Conservation (phyloP, 306 rosid species). For the Sicyos baderoa region DNA sequence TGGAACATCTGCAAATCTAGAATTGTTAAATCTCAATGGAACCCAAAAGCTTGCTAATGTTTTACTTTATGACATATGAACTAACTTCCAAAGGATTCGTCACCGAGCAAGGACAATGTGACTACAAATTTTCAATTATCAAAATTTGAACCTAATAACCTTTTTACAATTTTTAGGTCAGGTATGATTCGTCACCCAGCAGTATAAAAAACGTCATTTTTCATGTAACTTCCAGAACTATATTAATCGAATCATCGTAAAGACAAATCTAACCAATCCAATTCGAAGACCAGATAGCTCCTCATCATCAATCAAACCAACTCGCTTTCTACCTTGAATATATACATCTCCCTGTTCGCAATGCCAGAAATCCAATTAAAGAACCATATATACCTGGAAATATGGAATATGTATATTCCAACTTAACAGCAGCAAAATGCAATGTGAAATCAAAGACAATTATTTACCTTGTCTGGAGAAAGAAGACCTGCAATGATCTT, state of each 20-base stretch:
- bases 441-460: constrained; percentile 13
- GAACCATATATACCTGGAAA: neutral
- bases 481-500: constrained; percentile 95
- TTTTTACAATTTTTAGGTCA: neutral
- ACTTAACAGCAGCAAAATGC: neutral
- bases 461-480: constrained; percentile 69
- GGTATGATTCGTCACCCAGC: neutral
- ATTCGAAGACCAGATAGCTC: constrained; percentile 85
- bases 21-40: neutral
- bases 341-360: constrained; percentile 84
- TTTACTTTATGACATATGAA: no score
- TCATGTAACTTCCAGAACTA: neutral
- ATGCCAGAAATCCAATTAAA: constrained; percentile 19
- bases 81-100: no score
- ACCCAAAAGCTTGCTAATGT: neutral
- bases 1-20: neutral
- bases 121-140: no score
- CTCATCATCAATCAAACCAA: constrained; percentile 79
- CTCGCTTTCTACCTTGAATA: constrained; percentile 73
- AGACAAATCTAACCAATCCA: constrained; percentile 57
- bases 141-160: neutral
- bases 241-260: neutral
- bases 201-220: neutral
- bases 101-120: no score
- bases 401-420: neutral